Evolutionary conservation across 208 protist genomes (phyloP).

Genomic region (Tetramitus jugosus): DNA sequence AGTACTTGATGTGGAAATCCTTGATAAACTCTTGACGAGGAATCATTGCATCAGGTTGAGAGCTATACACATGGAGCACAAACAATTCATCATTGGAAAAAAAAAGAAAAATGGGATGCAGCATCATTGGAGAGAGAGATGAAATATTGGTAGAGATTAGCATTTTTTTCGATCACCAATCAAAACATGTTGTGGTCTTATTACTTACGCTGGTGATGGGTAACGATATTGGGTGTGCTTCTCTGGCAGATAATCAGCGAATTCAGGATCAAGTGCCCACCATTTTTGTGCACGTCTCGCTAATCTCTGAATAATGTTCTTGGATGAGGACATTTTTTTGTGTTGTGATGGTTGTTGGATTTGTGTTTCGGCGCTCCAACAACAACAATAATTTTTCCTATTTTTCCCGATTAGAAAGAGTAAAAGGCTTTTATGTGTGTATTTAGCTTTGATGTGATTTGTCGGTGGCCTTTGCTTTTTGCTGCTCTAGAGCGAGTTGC

Average conservation of each 20-base stretch:
- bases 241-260: not conserved
- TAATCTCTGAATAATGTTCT: not conserved
- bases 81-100: not conserved
- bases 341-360: too few relatives aligned
- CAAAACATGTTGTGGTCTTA: not conserved
- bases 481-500: conserved; percentile 36
- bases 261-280: conserved; percentile 13
- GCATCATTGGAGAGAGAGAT: not conserved
- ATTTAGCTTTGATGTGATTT: too few relatives aligned
- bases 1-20: conserved; percentile 20
- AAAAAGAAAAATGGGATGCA: not conserved
- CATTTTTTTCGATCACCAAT: not conserved
- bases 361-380: too few relatives aligned
- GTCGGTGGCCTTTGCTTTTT: too few relatives aligned
- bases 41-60: not conserved
- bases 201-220: not conserved
- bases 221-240: not conserved
- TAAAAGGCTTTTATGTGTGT: too few relatives aligned
- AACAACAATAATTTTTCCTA: too few relatives aligned
- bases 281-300: not conserved
- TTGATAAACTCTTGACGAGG: conserved; percentile 3
- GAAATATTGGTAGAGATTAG: too few relatives aligned
- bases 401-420: too few relatives aligned
- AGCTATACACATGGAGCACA: not conserved
- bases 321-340: not conserved